Conservation (phyloP, 2,329 filamentous ascomycete genomes). For the Trichoderma cornu-damae region DNA sequence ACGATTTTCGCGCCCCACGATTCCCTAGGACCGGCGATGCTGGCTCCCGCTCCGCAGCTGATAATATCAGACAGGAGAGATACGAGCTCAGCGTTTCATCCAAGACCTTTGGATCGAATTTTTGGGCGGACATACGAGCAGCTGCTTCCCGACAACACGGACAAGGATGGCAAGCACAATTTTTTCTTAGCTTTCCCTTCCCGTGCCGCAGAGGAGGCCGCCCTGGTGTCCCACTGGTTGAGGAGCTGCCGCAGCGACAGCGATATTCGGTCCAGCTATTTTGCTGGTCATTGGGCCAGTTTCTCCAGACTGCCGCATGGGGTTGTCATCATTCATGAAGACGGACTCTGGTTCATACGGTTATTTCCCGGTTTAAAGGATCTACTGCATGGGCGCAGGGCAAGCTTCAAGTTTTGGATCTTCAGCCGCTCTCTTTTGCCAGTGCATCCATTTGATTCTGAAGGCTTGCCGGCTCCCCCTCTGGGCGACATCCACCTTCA, state of each 20-base stretch:
- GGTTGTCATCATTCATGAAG: constrained; percentile 44
- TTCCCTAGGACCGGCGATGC: constrained; percentile 22
- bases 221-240: constrained; percentile 44
- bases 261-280: constrained; percentile 39
- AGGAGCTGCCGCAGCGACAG: constrained; percentile 36
- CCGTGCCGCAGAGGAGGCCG: constrained; percentile 31
- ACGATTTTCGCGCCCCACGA: constrained; percentile 34
- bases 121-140: constrained; percentile 32
- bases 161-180: constrained; percentile 19
- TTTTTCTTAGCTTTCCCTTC: constrained; percentile 50
- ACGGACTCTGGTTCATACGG: constrained; percentile 34
- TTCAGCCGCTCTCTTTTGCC: constrained; percentile 33
- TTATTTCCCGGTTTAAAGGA: constrained; percentile 36
- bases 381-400: constrained; percentile 30
- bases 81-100: constrained; percentile 3
- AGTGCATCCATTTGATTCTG: constrained; percentile 20
- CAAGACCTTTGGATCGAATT: constrained; percentile 27
- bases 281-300: constrained; percentile 43
- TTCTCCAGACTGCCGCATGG: constrained; percentile 35
- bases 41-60: constrained; percentile 25
- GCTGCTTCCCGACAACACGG: constrained; percentile 25
- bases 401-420: constrained; percentile 36
- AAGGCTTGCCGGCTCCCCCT: neutral
- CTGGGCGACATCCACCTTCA: constrained; percentile 27
- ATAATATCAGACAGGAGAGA: neutral